Evolutionary conservation across 2,329 filamentous ascomycete species (phyloP), one percentile per base, ranked within the genome.

Genomic region (Chrysoporthe austroafricana): DNA sequence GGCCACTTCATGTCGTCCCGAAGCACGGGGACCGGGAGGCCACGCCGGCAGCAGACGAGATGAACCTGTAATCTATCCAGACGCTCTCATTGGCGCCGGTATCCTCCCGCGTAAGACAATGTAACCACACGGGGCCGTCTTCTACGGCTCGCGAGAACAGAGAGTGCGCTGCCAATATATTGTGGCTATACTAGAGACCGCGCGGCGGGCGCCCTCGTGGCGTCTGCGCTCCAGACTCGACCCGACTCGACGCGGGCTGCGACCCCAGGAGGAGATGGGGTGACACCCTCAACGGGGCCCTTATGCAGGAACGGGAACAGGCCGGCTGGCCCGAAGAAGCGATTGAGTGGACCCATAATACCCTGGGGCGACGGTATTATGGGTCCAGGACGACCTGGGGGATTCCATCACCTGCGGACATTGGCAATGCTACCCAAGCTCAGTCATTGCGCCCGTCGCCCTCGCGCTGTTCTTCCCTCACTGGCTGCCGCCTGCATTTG

Each of bases 291-390:
- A 54, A 54, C 50, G 50, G 50, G 18, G 4, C 14, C 54, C 32
- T 57, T 39, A 57, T 57, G 54, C 54, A 57, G 54, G 54, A 57
- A 57, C 54, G 26, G 48, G 21, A 32, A 32, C 48, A 52, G 48
- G 26, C 48, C 48, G 48, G 48, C 48, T 52, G 48, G 48, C 48
- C 48, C 48, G 48, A 52, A 11, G 26, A 11, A 32, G 21, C 21
- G 48, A 52, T 52, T 11, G 21, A 21, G 21, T 14, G 7, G 48
- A 32, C 13, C 48, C 48, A 32, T 21, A 52, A 52, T 26, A 26
- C 21, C 26, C 21, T 52, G 48, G 48, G 48, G 48, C 48, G 3
- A 32, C 21, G 3, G 26, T 6, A 11, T 14, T 52, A 52, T 11
- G 48, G 48, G 14, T 13, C 48, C 21, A 14, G 48, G 48, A 32